A percentile compares a stretch with the other conserved stretches of the same genome.
phyloP scores from a whole-genome alignment of 208 protist species.

The Herpetomonas tarakana region DNA sequence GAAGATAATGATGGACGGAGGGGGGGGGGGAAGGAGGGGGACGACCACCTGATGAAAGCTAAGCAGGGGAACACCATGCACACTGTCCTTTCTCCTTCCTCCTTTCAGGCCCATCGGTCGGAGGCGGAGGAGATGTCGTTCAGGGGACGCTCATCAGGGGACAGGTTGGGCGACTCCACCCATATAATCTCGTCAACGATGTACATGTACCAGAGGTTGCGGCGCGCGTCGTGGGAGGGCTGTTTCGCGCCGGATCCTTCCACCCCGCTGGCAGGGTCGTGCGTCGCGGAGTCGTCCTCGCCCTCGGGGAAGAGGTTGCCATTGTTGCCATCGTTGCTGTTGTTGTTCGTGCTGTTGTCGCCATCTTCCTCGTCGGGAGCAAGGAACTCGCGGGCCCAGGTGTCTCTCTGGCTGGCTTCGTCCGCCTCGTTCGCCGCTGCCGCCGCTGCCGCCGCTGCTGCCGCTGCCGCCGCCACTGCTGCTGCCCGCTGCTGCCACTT shows the following conservation, averaged over 20 bases:
- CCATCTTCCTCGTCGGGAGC: too few relatives aligned
- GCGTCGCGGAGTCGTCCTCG: neutral
- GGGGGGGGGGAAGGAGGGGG: neutral
- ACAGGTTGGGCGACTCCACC: neutral
- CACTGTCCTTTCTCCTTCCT: neutral
- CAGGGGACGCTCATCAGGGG: neutral
- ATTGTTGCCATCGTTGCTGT: too few relatives aligned
- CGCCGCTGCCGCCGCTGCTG: too few relatives aligned
- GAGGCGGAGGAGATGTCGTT: neutral
- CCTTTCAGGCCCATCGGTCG: neutral
- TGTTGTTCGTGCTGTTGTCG: too few relatives aligned
- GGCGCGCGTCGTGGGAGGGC: neutral
- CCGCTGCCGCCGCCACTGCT: too few relatives aligned
- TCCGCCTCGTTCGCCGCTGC: neutral
- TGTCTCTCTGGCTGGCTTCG: neutral
- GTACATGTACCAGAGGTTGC: neutral
- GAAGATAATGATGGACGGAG: slow-evolving; percentile 1
- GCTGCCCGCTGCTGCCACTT: too few relatives aligned
- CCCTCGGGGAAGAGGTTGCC: neutral
- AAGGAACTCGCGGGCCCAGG: neutral
- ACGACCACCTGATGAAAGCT: neutral
- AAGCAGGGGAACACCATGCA: neutral
- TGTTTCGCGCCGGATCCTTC: neutral
- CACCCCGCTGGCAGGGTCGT: neutral
- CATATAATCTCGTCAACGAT: neutral